Base-by-base conservation (phyloP, 2,329 filamentous ascomycete genomes). In the Aspergillus japonicus region DNA sequence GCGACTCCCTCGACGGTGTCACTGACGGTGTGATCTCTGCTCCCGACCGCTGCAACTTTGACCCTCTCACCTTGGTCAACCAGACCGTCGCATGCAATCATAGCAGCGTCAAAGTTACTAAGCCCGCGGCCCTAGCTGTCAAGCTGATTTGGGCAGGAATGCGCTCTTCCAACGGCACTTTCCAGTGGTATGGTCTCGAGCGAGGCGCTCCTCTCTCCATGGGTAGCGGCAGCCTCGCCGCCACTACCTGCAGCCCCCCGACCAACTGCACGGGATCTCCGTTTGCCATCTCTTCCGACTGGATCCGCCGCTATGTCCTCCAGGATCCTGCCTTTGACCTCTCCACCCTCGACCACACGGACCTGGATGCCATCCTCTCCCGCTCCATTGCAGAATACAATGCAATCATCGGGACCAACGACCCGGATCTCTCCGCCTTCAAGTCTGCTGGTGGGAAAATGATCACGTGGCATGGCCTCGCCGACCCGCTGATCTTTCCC, bases 381-480 rank as follows among this genome's bases (percentile, higher is more conserved):
- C 54, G 61, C 24, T 73, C 72, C 0, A 52, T 62, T 4, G 59
- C 66, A 4, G 60, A 74, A 56, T 80, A 75, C 57, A 60, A 66
- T 19, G 66, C 67, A 2, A 70, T 77, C 39, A 76, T 80, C 12
- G 73, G 71, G 5, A 76, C 76, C 0, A 57, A 67, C 21, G 68
- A 77, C 48, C 72, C 77, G 1, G 72, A 80, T 59, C 68, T 81
- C 0, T 68, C 69, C 0, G 64, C 53, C 0, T 81, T 80, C 65
- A 69, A 69, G 29, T 53, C 64, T 1, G 58, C 64, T 1, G 77
- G 76, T 0, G 77, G 73, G 1, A 81, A 81, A 60, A 71, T 81
- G 65, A 70, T 81, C 16, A 75, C 71, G 1, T 81, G 74, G 73
- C 78, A 81, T 54, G 79, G 78, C 0, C 61, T 77, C 6, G 71